Conservation (phyloP, 768 basidiomycete genomes). For the Strobilomyces confusus region DNA sequence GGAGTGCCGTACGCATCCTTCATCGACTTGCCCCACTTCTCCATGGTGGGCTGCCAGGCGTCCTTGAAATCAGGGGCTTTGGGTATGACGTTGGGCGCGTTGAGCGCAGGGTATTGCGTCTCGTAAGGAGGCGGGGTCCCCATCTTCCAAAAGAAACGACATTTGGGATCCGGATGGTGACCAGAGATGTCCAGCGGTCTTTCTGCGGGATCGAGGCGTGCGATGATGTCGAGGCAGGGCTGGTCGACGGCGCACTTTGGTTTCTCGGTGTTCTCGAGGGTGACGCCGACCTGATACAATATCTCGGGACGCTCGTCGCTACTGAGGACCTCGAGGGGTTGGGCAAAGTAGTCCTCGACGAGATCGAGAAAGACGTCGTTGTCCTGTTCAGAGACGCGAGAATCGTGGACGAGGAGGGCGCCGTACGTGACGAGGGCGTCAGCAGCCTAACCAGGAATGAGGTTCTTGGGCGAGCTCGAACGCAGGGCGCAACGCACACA, state of each 20-base stretch:
- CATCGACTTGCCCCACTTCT: constrained; percentile 86
- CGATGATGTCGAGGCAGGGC: constrained; percentile 78
- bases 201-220: constrained; percentile 68
- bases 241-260: constrained; percentile 81
- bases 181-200: constrained; percentile 80
- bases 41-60: constrained; percentile 71
- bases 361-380: constrained; percentile 83
- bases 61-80: constrained; percentile 50
- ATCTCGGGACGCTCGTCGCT: constrained; percentile 82
- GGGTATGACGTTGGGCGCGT: constrained; percentile 82
- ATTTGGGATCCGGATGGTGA: constrained; percentile 89
- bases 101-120: constrained; percentile 71
- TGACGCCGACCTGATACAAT: constrained; percentile 90
- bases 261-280: constrained; percentile 95
- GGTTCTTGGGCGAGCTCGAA: neutral
- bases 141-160: constrained; percentile 92
- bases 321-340: constrained; percentile 55
- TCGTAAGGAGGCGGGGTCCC: constrained; percentile 67
- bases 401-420: constrained; percentile 82
- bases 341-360: constrained; percentile 90
- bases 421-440: constrained; percentile 80
- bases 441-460: constrained; percentile 55
- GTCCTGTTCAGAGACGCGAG: constrained; percentile 76
- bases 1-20: constrained; percentile 65
- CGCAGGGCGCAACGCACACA: constrained; percentile 15